phyloP scores from a whole-genome alignment of 768 basidiomycete genomes.

The Amylocystis lapponica region DNA sequence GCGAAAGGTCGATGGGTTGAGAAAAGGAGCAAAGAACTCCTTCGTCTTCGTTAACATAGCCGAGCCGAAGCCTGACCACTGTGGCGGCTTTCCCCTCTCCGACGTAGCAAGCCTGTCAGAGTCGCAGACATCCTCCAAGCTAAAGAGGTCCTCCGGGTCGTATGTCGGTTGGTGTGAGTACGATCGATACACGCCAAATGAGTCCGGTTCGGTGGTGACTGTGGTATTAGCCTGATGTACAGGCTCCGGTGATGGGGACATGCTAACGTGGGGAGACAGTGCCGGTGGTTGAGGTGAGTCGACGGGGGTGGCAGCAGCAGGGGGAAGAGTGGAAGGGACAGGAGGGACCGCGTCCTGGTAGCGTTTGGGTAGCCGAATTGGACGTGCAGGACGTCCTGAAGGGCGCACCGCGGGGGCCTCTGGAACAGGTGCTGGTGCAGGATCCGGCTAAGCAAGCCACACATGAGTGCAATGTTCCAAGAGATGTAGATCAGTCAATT shows the following conservation, averaged over 20 bases:
- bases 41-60: no score
- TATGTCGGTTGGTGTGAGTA: not conserved
- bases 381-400: not conserved
- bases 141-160: not conserved
- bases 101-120: no score
- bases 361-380: not conserved
- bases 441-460: not conserved
- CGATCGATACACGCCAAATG: not conserved
- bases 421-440: not conserved
- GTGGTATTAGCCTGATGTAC: not conserved
- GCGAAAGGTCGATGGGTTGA: constrained; percentile 1
- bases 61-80: no score
- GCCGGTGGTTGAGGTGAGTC: not conserved
- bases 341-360: not conserved
- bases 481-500: not conserved
- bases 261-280: no score
- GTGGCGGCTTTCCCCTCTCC: no score
- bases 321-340: not conserved
- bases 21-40: constrained; percentile 3
- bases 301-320: not conserved
- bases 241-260: not conserved
- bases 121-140: not conserved
- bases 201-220: not conserved
- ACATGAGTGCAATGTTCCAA: not conserved
- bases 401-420: not conserved